Evolutionary conservation across 495 filamentous ascomycete genomes (phyloP).

Genomic region (Penicillium cataractarum): DNA sequence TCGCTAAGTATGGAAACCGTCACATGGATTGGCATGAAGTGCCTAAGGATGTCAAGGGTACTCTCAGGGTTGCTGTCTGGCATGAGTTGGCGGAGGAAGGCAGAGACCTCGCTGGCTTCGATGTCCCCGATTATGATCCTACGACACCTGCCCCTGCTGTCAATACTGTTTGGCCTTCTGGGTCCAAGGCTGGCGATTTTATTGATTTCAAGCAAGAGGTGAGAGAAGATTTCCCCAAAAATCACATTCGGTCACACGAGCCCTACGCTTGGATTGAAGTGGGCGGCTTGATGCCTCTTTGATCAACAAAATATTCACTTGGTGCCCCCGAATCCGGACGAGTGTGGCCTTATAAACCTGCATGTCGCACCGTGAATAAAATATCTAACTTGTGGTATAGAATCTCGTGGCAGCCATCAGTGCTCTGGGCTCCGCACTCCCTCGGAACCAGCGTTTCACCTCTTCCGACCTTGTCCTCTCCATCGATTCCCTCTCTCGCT

Average conservation of each 20-base stretch:
- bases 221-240: constrained; percentile 11
- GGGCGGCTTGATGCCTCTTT: neutral
- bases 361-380: neutral
- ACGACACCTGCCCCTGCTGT: constrained; percentile 57
- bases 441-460: constrained; percentile 69
- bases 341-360: neutral
- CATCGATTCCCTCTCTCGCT: constrained; percentile 76
- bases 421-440: constrained; percentile 74
- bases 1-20: constrained; percentile 85
- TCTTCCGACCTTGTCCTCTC: constrained; percentile 84
- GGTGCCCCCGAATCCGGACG: neutral
- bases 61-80: constrained; percentile 81
- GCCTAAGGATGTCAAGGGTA: constrained; percentile 70
- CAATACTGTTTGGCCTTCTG: constrained; percentile 61
- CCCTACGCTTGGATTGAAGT: neutral
- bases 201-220: constrained; percentile 73
- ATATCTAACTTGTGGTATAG: constrained; percentile 31
- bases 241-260: neutral
- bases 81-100: constrained; percentile 78
- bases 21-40: constrained; percentile 93
- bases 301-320: no score
- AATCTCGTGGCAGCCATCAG: constrained; percentile 82
- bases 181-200: constrained; percentile 61
- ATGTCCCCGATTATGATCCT: constrained; percentile 56
- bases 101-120: constrained; percentile 43